Percentiles rank a stretch among this genome's conserved stretches.
Evolutionary conservation across 2,329 filamentous ascomycete species (phyloP).

Genomic region (Ilyonectria destructans): DNA sequence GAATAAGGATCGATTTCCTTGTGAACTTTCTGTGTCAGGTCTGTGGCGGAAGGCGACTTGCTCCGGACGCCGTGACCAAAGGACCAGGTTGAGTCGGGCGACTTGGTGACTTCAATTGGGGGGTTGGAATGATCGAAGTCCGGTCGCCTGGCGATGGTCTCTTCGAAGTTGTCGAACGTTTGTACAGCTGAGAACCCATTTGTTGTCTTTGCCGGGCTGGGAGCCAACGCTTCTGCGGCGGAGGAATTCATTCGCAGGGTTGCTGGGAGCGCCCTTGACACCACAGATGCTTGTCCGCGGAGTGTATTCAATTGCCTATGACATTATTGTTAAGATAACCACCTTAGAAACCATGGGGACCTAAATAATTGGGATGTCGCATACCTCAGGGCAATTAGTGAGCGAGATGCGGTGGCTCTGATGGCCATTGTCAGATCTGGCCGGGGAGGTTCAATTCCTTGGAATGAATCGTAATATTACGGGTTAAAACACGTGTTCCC

Average conservation of each 20-base stretch:
- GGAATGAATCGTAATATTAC: background rate
- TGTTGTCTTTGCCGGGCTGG: conserved; percentile 17
- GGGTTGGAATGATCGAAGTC: conserved; percentile 45
- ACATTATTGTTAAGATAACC: conserved; percentile 8
- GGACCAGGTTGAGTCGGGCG: conserved; percentile 65
- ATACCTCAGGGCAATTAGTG: conserved; percentile 18
- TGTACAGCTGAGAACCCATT: conserved; percentile 47
- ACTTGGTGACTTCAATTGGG: conserved; percentile 49
- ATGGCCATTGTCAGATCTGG: conserved; percentile 2
- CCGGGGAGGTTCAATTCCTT: background rate
- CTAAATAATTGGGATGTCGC: background rate
- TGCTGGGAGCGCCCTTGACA: background rate
- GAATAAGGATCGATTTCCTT: conserved; percentile 85
- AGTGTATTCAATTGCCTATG: conserved; percentile 16
- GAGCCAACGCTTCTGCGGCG: conserved; percentile 5
- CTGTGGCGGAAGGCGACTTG: conserved; percentile 14
- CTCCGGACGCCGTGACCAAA: conserved; percentile 56
- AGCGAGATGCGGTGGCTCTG: background rate
- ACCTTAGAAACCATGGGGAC: too few relatives aligned
- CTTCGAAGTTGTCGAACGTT: conserved; percentile 41
- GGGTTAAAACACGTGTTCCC: too few relatives aligned
- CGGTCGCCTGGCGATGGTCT: conserved; percentile 43
- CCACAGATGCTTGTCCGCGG: background rate
- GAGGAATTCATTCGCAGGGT: conserved; percentile 35
- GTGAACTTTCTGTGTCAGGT: conserved; percentile 63